phyloP scores from a whole-genome alignment of 2,329 filamentous ascomycete species.

The Microdochium trichocladiopsis region DNA sequence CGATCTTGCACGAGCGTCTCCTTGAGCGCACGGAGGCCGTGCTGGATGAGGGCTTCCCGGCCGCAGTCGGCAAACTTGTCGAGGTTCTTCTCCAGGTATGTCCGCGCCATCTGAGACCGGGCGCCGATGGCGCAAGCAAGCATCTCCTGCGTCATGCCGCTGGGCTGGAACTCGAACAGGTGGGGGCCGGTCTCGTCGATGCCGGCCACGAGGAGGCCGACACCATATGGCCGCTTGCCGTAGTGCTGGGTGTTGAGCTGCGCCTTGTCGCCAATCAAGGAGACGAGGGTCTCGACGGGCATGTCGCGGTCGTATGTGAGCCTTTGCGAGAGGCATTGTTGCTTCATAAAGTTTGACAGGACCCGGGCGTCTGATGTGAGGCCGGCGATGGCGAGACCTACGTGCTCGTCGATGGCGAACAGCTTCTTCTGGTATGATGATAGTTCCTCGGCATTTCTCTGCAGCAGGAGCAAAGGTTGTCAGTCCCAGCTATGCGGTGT shows the following conservation, averaged over 20 bases:
- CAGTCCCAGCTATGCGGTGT: too few relatives aligned
- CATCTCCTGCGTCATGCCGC: conserved; percentile 96
- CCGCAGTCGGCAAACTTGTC: conserved; percentile 71
- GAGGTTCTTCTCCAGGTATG: conserved; percentile 89
- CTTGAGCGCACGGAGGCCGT: conserved; percentile 86
- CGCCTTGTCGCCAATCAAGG: conserved; percentile 90
- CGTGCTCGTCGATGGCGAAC: conserved; percentile 91
- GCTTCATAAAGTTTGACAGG: conserved; percentile 99
- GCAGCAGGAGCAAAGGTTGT: conserved; percentile 6
- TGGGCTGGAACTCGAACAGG: conserved; percentile 97
- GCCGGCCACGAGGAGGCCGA: conserved; percentile 85
- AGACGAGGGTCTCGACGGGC: conserved; percentile 80
- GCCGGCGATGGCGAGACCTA: conserved; percentile 91
- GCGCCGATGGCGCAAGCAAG: conserved; percentile 92
- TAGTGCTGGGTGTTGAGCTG: conserved; percentile 98
- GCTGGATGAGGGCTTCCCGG: conserved; percentile 81
- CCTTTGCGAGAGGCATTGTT: conserved; percentile 92
- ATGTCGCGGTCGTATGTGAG: conserved; percentile 94
- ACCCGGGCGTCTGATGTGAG: conserved; percentile 97
- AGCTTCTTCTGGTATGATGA: conserved; percentile 99
- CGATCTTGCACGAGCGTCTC: conserved; percentile 96
- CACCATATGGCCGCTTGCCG: conserved; percentile 92
- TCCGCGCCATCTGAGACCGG: conserved; percentile 93
- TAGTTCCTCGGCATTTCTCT: conserved; percentile 98
- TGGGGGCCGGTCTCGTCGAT: conserved; percentile 92